phyloP scores from a whole-genome alignment of 352 stramenopile genomes.

The Globisporangium cederbergense region DNA sequence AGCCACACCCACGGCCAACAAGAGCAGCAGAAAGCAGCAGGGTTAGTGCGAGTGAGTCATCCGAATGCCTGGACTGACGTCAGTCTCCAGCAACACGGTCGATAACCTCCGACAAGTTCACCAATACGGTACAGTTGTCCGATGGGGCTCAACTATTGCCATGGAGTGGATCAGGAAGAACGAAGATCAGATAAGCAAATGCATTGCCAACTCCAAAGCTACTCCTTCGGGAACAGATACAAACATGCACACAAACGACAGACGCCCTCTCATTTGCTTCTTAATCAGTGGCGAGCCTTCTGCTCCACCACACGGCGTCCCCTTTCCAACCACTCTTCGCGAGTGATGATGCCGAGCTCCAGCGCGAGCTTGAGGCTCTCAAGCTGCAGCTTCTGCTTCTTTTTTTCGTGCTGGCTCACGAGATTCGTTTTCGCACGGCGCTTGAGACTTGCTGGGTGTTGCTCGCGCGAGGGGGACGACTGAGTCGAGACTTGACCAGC shows the following conservation, averaged over 20 bases:
- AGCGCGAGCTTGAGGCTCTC: background rate
- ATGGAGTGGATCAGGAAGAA: no score
- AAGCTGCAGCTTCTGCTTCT: background rate
- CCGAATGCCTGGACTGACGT: slow-evolving; percentile 55
- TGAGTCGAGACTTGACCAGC: no score
- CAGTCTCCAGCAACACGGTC: slow-evolving; percentile 26
- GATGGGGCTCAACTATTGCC: background rate
- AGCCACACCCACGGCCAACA: background rate
- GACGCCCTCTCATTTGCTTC: no score
- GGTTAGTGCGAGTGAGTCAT: slow-evolving; percentile 23
- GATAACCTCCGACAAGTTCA: background rate
- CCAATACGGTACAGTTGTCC: background rate
- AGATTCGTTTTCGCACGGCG: background rate
- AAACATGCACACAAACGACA: background rate
- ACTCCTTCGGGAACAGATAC: no score
- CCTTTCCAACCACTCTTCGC: background rate
- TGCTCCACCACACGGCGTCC: background rate
- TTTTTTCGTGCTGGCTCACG: background rate
- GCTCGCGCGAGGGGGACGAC: background rate
- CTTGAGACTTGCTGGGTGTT: background rate
- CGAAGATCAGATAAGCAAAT: no score
- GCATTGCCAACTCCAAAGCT: no score
- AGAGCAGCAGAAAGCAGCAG: background rate
- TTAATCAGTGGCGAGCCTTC: no score
- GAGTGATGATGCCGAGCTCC: slow-evolving; percentile 1